phyloP scores from a whole-genome alignment of 2,329 filamentous ascomycete genomes.

The Neonectria hederae region DNA sequence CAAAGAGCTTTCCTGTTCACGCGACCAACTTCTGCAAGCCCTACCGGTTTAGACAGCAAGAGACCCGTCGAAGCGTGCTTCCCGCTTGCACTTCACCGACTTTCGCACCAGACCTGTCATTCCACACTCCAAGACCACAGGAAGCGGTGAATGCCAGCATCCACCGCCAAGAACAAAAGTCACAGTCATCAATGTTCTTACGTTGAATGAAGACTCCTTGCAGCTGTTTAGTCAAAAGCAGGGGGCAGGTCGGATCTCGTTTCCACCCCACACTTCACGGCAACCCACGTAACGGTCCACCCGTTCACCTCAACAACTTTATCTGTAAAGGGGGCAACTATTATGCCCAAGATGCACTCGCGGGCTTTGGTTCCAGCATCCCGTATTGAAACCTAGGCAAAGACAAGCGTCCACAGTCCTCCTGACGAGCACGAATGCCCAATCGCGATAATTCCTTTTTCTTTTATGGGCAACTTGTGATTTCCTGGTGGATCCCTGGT shows the following conservation, averaged over 20 bases:
- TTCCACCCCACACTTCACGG: constrained; percentile 36
- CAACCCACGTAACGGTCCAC: constrained; percentile 30
- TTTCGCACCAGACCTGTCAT: constrained; percentile 23
- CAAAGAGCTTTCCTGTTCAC: constrained; percentile 17
- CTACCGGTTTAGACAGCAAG: constrained; percentile 16
- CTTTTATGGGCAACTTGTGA: background rate
- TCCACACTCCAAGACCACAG: background rate
- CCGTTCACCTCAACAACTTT: background rate
- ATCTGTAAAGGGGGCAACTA: background rate
- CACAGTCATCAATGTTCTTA: constrained; percentile 1
- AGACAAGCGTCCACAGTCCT: background rate
- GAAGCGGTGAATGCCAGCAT: constrained; percentile 29
- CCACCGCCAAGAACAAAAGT: constrained; percentile 8
- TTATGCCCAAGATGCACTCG: background rate
- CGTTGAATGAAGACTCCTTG: constrained; percentile 25
- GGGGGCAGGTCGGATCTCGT: constrained; percentile 32
- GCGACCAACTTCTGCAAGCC: constrained; percentile 25
- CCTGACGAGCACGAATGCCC: background rate
- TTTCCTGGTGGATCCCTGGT: background rate
- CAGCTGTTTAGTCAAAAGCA: constrained; percentile 35
- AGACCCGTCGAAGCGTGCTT: constrained; percentile 27
- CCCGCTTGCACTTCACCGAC: constrained; percentile 33
- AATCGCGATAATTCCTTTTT: background rate
- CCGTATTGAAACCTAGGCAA: background rate
- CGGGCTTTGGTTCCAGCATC: background rate